phyloP scores from a whole-genome alignment of 306 rosid genomes.

The Sicyos edulis region DNA sequence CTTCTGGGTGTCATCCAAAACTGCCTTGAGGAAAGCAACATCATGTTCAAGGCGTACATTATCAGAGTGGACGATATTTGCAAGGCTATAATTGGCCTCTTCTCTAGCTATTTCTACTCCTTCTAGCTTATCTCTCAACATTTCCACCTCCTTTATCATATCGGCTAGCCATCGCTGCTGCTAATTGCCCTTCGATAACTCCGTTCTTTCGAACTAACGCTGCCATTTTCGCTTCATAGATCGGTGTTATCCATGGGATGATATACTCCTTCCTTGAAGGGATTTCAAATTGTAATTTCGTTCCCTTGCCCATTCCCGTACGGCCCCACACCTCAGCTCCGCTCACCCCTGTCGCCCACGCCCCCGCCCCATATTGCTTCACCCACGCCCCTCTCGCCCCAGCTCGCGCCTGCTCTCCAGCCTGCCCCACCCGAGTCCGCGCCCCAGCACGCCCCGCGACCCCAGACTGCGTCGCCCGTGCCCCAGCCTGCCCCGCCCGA shows the following conservation, averaged over 20 bases:
- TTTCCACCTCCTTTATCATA: slow-evolving; percentile 54
- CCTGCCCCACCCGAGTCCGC: no score
- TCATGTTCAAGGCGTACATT: slow-evolving; percentile 93
- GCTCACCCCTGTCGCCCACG: no score
- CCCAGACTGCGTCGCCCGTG: no score
- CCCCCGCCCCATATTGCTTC: no score
- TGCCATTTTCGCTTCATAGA: slow-evolving; percentile 46
- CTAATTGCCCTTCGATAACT: slow-evolving; percentile 76
- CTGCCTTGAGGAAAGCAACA: slow-evolving; percentile 96
- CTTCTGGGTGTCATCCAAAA: slow-evolving; percentile 94
- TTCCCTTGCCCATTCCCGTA: no score
- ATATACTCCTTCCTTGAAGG: slow-evolving; percentile 37
- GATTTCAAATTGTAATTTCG: slow-evolving; percentile 44
- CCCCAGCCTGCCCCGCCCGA: no score
- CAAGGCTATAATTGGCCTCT: slow-evolving; percentile 71
- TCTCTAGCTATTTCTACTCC: slow-evolving; percentile 75
- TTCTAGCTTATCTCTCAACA: slow-evolving; percentile 65
- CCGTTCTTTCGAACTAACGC: slow-evolving; percentile 62
- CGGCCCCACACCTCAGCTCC: no score
- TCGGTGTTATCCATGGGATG: slow-evolving; percentile 37
- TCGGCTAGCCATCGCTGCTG: slow-evolving; percentile 58
- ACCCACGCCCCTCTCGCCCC: no score
- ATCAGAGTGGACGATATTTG: slow-evolving; percentile 83
- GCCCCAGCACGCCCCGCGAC: no score
- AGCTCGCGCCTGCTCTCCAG: no score